These are phyloP conservation scores for Populus nigra DNA, from an alignment of 345 rosid species.

Conservation along the genomic window DNA sequence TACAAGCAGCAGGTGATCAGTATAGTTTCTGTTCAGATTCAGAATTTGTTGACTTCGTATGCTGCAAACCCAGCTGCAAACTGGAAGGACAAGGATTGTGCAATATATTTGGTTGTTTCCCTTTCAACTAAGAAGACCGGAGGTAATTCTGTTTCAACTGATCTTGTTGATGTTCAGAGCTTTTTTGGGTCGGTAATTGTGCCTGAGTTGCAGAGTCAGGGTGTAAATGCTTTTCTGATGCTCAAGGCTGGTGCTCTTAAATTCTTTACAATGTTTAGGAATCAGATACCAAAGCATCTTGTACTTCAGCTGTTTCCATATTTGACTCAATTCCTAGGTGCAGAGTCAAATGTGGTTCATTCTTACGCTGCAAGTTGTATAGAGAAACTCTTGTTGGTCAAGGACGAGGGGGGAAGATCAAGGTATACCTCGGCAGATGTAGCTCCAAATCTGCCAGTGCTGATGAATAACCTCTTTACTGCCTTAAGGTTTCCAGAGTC, in stretches of 20 bases:
- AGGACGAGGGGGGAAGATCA: conserved; percentile 80
- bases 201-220: conserved; percentile 80
- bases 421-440: conserved; percentile 66
- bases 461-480: conserved; percentile 72
- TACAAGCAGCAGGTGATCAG: conserved; percentile 66
- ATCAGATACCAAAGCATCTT: conserved; percentile 63
- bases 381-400: conserved; percentile 88
- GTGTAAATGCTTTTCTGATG: conserved; percentile 75
- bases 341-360: conserved; percentile 91
- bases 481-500: conserved; percentile 82
- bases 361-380: conserved; percentile 96
- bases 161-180: conserved; percentile 78
- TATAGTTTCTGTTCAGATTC: conserved; percentile 72
- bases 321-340: conserved; percentile 66
- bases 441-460: conserved; percentile 48
- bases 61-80: conserved; percentile 62
- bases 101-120: conserved; percentile 85
- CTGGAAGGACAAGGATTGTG: conserved; percentile 99
- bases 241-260: conserved; percentile 95
- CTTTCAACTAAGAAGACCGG: conserved; percentile 88
- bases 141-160: conserved; percentile 72
- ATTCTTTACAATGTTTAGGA: conserved; percentile 79
- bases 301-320: conserved; percentile 67
- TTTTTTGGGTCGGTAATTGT: conserved; percentile 72
- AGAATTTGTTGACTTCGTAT: conserved; percentile 60